Evolutionary conservation across 2,329 filamentous ascomycete species (phyloP), one percentile per base, ranked within the genome.

Genomic region (Rutstroemia sp.): DNA sequence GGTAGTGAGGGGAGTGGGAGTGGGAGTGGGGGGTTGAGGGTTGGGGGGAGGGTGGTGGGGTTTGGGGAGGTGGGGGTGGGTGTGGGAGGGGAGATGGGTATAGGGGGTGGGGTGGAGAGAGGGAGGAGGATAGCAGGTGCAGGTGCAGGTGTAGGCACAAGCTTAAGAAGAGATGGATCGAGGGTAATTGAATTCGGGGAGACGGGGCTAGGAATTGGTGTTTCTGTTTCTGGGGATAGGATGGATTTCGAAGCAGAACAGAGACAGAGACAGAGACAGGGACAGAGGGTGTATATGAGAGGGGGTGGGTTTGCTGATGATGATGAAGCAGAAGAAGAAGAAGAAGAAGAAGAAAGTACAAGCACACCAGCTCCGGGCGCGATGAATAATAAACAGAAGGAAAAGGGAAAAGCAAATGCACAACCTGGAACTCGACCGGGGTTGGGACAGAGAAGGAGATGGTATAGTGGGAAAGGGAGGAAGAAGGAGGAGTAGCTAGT

Each of bases 51-150:
- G 5, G 23, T 23, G 23, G 23, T 23, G 23, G 23, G 23, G 23
- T 23, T 23, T 23, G 23, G 23, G 3, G 23, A 23, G 23, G 23
- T 23, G 2, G 23, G 23, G 23, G 5, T 23, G 2, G 23, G 23
- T 3, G 5, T 23, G 4, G 23, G 23, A 23, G 23, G 23, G 23
- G 23, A 61, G 46, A 58, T 42, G 10, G 56, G 58, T 0, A 58
- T 42, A 56, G 58, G 2, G 63, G 63, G 51, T 61, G 60, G n/a
- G 37, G 10, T 8, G n/a, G 27, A 23, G 30, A 30, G 2, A 21
- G 12, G 6, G n/a, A 44, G 12, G 12, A 27, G 19, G n/a, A 23
- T 4, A 18, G 5, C 14, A 23, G n/a, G 4, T 6, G 23, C 10
- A 9, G 23, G 4, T 21, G 23, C 14, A 56, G 25, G 25, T 12